Evolutionary conservation across 345 rosid species (phyloP).

Genomic region (Luvunga scandens): DNA sequence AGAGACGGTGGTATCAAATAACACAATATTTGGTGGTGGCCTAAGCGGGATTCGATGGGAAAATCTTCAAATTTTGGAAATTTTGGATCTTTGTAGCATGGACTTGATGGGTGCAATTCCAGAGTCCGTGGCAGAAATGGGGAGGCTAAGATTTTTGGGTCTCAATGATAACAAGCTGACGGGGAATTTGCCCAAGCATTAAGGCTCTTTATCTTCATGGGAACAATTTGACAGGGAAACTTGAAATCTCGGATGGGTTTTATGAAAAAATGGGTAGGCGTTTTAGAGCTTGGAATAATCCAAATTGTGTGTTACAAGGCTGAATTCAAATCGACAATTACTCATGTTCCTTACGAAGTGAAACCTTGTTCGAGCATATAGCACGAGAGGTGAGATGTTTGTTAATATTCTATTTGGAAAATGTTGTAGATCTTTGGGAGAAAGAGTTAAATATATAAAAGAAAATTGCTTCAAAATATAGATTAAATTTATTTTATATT

Average conservation of each 20-base stretch:
- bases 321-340: background rate
- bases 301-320: conserved; percentile 27
- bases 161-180: too few relatives aligned
- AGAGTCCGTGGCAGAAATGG: conserved; percentile 12
- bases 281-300: conserved; percentile 38
- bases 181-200: background rate
- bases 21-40: conserved; percentile 29
- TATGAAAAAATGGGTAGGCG: conserved; percentile 35
- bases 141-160: too few relatives aligned
- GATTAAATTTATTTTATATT: too few relatives aligned
- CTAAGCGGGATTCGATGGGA: conserved; percentile 27
- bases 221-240: conserved; percentile 34
- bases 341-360: conserved; percentile 19
- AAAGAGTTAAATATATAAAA: too few relatives aligned
- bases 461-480: too few relatives aligned
- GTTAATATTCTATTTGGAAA: too few relatives aligned
- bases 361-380: conserved; percentile 17
- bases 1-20: conserved; percentile 33
- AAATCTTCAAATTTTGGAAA: conserved; percentile 24
- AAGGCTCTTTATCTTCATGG: conserved; percentile 28
- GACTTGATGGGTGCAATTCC: conserved; percentile 33
- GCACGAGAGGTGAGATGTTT: too few relatives aligned
- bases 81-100: conserved; percentile 27
- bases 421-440: too few relatives aligned
- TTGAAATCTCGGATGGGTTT: conserved; percentile 26